These are phyloP conservation scores for Xanthoconium stramineum DNA, from an alignment of 768 basidiomycete genomes.

Conservation along the genomic window DNA sequence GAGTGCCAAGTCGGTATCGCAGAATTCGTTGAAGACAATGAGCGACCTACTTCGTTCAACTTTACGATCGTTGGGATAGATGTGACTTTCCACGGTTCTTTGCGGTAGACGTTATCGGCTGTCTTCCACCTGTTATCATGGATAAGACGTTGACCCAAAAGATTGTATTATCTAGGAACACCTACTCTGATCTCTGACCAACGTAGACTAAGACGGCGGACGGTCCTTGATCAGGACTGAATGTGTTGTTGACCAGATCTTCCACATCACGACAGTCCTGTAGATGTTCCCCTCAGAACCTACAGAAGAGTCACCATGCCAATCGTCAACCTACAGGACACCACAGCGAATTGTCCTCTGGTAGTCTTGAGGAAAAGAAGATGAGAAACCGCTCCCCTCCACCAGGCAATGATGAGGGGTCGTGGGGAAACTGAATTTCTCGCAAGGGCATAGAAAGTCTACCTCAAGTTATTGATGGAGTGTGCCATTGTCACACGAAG, in stretches of 20 bases:
- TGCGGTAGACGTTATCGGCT: slow-evolving; percentile 54
- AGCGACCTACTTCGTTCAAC: slow-evolving; percentile 48
- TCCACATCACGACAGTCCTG: slow-evolving; percentile 72
- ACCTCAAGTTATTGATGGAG: slow-evolving; percentile 15
- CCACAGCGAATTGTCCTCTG: slow-evolving; percentile 53
- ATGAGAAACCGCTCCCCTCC: slow-evolving; percentile 54
- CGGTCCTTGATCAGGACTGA: slow-evolving; percentile 43
- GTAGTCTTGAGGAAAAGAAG: slow-evolving; percentile 68
- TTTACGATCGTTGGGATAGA: slow-evolving; percentile 68
- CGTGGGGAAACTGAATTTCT: slow-evolving; percentile 32
- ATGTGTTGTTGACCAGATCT: slow-evolving; percentile 47
- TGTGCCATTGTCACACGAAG: no score
- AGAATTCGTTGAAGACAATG: slow-evolving; percentile 1
- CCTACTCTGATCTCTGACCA: slow-evolving; percentile 62
- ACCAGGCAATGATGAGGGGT: slow-evolving; percentile 36
- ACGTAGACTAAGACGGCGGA: slow-evolving; percentile 65
- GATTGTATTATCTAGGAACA: slow-evolving; percentile 6
- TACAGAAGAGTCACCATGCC: neutral
- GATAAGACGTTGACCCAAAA: neutral
- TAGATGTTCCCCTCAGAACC: slow-evolving; percentile 17
- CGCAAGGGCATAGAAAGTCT: slow-evolving; percentile 44
- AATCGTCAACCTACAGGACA: slow-evolving; percentile 52
- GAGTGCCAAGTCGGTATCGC: neutral
- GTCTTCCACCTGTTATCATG: slow-evolving; percentile 58
- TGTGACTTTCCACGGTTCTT: slow-evolving; percentile 57